phyloP scores from a whole-genome alignment of 2,329 filamentous ascomycete species.

The Elsinoe batatas region DNA sequence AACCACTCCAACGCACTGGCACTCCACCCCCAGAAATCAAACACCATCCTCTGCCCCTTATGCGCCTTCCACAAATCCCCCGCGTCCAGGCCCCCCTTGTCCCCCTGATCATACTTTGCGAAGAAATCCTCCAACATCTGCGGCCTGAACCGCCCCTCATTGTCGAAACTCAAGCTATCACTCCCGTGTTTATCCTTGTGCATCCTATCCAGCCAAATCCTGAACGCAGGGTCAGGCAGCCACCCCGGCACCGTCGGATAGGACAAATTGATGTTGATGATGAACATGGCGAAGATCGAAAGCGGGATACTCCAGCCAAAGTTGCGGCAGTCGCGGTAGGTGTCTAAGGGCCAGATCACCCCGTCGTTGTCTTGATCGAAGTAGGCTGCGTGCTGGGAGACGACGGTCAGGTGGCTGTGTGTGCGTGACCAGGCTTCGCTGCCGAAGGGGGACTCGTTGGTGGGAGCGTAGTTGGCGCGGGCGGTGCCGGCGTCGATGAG shows the following conservation, averaged over 20 bases:
- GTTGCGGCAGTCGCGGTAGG: conserved; percentile 37
- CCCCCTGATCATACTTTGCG: conserved; percentile 33
- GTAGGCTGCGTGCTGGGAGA: conserved; percentile 46
- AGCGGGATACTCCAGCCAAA: conserved; percentile 39
- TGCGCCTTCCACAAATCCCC: conserved; percentile 31
- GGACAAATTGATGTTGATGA: conserved; percentile 43
- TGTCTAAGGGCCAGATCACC: conserved; percentile 45
- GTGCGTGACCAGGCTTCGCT: conserved; percentile 31
- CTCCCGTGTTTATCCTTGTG: conserved; percentile 37
- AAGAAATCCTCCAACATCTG: conserved; percentile 42
- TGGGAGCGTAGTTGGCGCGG: conserved; percentile 34
- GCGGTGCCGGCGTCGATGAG: conserved; percentile 29
- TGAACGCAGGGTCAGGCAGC: conserved; percentile 38
- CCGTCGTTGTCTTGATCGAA: conserved; percentile 44
- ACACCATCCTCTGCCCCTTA: conserved; percentile 33
- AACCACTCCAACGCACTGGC: conserved; percentile 39
- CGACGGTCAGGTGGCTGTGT: conserved; percentile 34
- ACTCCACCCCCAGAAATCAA: conserved; percentile 39
- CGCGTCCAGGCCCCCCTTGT: conserved; percentile 32
- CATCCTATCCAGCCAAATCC: conserved; percentile 32
- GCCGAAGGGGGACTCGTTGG: conserved; percentile 32
- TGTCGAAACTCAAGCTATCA: conserved; percentile 35
- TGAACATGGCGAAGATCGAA: conserved; percentile 33
- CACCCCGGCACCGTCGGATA: conserved; percentile 37
- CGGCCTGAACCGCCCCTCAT: conserved; percentile 37